Percentiles rank a stretch among this genome's conserved stretches.
phyloP scores from a whole-genome alignment of 768 basidiomycete genomes.

The Postia placenta region DNA sequence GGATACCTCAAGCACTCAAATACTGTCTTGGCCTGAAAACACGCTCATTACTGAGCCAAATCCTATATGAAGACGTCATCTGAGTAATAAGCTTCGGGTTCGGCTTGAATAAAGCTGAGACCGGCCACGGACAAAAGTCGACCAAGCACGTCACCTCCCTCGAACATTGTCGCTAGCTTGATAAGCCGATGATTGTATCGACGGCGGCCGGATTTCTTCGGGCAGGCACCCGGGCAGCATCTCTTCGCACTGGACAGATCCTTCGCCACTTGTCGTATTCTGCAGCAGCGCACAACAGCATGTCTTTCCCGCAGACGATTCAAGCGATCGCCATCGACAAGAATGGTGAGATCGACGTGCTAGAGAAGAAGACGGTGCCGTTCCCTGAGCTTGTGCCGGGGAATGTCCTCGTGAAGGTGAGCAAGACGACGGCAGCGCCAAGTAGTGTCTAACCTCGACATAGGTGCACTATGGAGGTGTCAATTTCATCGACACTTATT shows the following conservation, averaged over 20 bases:
- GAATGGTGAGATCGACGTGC: constrained; percentile 72
- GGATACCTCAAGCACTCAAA: too few relatives aligned
- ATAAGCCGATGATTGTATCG: constrained; percentile 13
- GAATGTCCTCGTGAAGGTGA: constrained; percentile 50
- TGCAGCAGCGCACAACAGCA: constrained; percentile 18
- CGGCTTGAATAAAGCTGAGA: too few relatives aligned
- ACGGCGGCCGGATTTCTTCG: not conserved
- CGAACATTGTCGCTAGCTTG: too few relatives aligned
- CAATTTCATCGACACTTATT: constrained; percentile 87
- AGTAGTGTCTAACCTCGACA: not conserved
- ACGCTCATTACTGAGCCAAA: too few relatives aligned
- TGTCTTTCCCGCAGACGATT: constrained; percentile 55
- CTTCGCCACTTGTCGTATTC: constrained; percentile 26
- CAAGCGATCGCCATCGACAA: constrained; percentile 68
- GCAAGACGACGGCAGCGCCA: not conserved
- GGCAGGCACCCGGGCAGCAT: not conserved
- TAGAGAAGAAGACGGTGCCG: constrained; percentile 60
- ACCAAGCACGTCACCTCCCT: too few relatives aligned
- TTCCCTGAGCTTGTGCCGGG: constrained; percentile 58
- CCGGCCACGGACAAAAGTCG: too few relatives aligned
- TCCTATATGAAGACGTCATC: too few relatives aligned
- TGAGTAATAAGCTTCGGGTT: too few relatives aligned
- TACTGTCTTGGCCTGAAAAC: too few relatives aligned
- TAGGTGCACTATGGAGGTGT: constrained; percentile 43
- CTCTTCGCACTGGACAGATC: constrained; percentile 16